Evolutionary conservation across 2,329 filamentous ascomycete species (phyloP).

Genomic region (Fusarium luffae): DNA sequence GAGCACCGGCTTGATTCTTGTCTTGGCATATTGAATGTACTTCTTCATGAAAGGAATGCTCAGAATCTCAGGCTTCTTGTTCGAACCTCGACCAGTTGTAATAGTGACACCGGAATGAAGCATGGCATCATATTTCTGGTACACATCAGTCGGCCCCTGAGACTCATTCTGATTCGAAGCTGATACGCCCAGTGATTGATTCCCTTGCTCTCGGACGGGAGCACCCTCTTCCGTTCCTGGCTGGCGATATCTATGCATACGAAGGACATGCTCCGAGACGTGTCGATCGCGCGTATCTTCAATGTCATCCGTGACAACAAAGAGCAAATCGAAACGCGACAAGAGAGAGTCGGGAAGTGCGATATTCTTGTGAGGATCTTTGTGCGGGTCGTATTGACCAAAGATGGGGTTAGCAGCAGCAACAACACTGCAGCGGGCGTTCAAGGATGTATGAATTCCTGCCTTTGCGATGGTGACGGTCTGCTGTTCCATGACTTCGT

Average conservation of each 20-base stretch:
- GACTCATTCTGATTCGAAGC: conserved; percentile 79
- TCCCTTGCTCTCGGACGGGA: conserved; percentile 87
- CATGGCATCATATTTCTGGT: conserved; percentile 96
- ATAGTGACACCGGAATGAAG: conserved; percentile 89
- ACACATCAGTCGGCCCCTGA: conserved; percentile 86
- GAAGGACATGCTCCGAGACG: conserved; percentile 94
- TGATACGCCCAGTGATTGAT: conserved; percentile 88
- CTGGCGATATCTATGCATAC: conserved; percentile 96
- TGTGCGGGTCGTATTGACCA: conserved; percentile 97
- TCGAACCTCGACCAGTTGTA: conserved; percentile 77
- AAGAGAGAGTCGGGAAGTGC: conserved; percentile 94
- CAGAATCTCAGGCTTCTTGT: conserved; percentile 85
- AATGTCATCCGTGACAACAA: conserved; percentile 98
- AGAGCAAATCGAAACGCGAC: conserved; percentile 97
- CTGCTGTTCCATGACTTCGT: conserved; percentile 99
- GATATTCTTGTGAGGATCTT: conserved; percentile 98
- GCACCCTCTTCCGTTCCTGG: conserved; percentile 94
- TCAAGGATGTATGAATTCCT: conserved; percentile 96
- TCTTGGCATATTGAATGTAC: conserved; percentile 98
- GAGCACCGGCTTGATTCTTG: conserved; percentile 85
- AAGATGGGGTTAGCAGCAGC: conserved; percentile 98
- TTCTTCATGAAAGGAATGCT: conserved; percentile 99
- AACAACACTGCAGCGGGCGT: conserved; percentile 95
- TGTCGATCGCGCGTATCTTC: conserved; percentile 91
- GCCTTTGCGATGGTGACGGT: conserved; percentile 99